Evolutionary conservation across 352 stramenopile genomes (phyloP).

Genomic region (Phytophthora hybrid): DNA sequence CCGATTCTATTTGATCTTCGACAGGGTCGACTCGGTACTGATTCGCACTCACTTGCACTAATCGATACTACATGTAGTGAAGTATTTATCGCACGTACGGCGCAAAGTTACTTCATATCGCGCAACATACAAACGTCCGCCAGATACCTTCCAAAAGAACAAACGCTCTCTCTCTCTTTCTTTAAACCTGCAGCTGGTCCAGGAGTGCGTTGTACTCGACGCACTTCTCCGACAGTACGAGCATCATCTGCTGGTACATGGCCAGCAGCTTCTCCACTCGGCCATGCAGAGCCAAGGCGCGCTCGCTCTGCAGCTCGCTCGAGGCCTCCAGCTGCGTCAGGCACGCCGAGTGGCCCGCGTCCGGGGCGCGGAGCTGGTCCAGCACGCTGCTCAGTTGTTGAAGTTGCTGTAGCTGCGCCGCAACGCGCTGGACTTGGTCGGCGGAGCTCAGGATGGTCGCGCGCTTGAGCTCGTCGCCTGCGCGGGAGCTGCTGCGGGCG

Average conservation of each 20-base stretch:
- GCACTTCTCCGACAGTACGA: conserved; percentile 76
- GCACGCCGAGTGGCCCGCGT: conserved; percentile 24
- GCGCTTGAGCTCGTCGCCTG: conserved; percentile 63
- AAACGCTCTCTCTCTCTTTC: too few relatives aligned
- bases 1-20: too few relatives aligned
- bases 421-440: conserved; percentile 47
- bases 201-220: conserved; percentile 69
- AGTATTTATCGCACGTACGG: too few relatives aligned
- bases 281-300: conserved; percentile 53
- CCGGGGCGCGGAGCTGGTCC: conserved; percentile 45
- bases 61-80: too few relatives aligned
- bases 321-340: conserved; percentile 46
- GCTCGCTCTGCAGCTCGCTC: conserved; percentile 48
- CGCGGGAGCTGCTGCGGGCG: conserved; percentile 23
- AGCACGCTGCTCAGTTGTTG: conserved; percentile 59
- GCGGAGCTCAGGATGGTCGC: conserved; percentile 68
- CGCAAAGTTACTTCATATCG: too few relatives aligned
- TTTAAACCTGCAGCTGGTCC: conserved; percentile 55
- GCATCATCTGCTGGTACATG: conserved; percentile 75
- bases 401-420: conserved; percentile 53
- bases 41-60: too few relatives aligned
- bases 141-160: too few relatives aligned
- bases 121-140: too few relatives aligned
- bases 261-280: conserved; percentile 61
- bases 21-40: too few relatives aligned